These are phyloP conservation scores for Cyberlindnera mycetangii DNA, from an alignment of 805 yeast species.

Conservation along the genomic window DNA sequence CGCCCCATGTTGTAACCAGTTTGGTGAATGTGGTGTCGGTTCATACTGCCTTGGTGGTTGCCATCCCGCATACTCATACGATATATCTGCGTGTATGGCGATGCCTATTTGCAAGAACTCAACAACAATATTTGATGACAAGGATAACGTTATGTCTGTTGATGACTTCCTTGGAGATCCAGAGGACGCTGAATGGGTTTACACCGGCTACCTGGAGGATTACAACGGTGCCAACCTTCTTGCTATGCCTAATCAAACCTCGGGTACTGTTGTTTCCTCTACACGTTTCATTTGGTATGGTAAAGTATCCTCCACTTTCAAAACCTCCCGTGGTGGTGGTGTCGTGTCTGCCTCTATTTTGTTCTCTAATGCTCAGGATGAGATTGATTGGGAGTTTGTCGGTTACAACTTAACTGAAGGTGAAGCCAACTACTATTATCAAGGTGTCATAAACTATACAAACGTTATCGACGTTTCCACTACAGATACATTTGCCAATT, in stretches of 20 bases:
- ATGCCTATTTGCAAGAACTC: conserved; percentile 67
- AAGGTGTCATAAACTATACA: conserved; percentile 67
- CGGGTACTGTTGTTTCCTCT: conserved; percentile 80
- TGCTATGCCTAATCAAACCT: conserved; percentile 74
- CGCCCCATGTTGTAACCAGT: conserved; percentile 82
- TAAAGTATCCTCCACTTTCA: conserved; percentile 62
- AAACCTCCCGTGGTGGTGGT: conserved; percentile 74
- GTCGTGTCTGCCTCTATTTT: conserved; percentile 83
- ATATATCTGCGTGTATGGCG: conserved; percentile 71
- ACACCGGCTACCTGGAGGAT: conserved; percentile 51
- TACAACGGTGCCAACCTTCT: conserved; percentile 57
- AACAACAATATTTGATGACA: conserved; percentile 39
- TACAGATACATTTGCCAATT: conserved; percentile 59
- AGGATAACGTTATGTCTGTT: conserved; percentile 26
- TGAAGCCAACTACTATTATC: conserved; percentile 78
- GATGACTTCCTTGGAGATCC: conserved; percentile 60
- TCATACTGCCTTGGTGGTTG: conserved; percentile 82
- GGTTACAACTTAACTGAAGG: conserved; percentile 67
- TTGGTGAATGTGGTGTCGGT: conserved; percentile 80
- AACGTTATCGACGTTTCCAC: conserved; percentile 46
- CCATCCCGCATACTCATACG: conserved; percentile 50
- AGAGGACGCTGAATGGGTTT: conserved; percentile 63
- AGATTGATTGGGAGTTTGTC: conserved; percentile 83
- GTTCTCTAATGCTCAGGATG: conserved; percentile 84
- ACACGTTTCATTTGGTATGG: conserved; percentile 88